Conservation (phyloP, 2,329 filamentous ascomycete genomes). For the Claviceps africana region DNA sequence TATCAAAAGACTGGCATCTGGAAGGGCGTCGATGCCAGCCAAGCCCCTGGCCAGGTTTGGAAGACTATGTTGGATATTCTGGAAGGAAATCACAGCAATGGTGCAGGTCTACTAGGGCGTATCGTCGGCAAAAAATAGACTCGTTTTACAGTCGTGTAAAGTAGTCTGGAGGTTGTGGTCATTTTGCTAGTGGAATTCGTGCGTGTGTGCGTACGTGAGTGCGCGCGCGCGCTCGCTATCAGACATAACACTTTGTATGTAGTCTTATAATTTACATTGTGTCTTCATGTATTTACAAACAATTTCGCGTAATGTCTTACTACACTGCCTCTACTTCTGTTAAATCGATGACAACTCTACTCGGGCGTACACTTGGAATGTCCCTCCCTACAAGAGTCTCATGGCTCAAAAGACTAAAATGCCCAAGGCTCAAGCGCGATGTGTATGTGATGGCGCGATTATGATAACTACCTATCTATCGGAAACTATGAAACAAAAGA, state of each 20-base stretch:
- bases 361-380: too few relatives aligned
- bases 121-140: slow-evolving; percentile 16
- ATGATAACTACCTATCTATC: not conserved
- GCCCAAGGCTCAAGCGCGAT: not conserved
- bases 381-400: not conserved
- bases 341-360: too few relatives aligned
- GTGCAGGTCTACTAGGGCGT: slow-evolving; percentile 27
- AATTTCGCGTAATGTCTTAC: not conserved
- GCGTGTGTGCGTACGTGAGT: too few relatives aligned
- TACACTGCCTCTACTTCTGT: not conserved
- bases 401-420: not conserved
- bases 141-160: not conserved
- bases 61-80: slow-evolving; percentile 81
- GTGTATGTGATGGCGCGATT: not conserved
- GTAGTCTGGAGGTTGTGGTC: not conserved
- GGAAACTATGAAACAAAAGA: not conserved
- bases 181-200: not conserved
- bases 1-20: slow-evolving; percentile 98
- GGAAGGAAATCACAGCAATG: slow-evolving; percentile 33
- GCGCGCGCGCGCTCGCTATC: not conserved
- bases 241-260: slow-evolving; percentile 3
- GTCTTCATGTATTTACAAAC: slow-evolving; percentile 7
- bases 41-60: slow-evolving; percentile 93
- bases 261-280: slow-evolving; percentile 5
- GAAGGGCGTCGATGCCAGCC: slow-evolving; percentile 87